Evolutionary conservation across 2,329 filamentous ascomycete species (phyloP), one percentile per base, ranked within the genome.

Genomic region (Fusarium piperis): DNA sequence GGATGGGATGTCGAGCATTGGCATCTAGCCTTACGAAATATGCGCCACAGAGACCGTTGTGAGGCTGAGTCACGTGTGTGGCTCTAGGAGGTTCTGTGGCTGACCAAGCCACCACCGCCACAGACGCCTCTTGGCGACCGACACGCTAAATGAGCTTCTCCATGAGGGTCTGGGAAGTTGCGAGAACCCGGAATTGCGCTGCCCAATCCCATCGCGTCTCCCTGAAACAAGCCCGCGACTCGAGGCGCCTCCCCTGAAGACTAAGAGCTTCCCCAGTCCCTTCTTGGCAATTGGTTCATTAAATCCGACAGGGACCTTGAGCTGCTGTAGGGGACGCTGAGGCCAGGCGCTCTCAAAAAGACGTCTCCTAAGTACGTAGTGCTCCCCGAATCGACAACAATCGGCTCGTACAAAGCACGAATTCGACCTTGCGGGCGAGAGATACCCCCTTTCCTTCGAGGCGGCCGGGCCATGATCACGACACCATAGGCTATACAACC

Each of bases 21-120:
- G 57, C 33, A 46, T 57, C 52, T 74, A 76, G 71, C 73, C 75
- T 75, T 74, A 72, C 75, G 76, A 48, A 48, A 48, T 26, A 35
- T 32, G 39, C 26, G 55, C 55, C 35, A 75, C 75, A 78, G 72
- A 70, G 13, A 6, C 16, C 41, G 53, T 28, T 32, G 39, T 68
- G 68, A 73, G 74, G 67, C 66, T 71, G 64, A 20, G 57, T 81
- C 78, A 81, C 78, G 78, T 80, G 78, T 48, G 72, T 76, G 70
- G 73, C 78, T 58, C 65, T 56, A 39, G 56, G 15, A 18, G 55
- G 8, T 62, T 53, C 63, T 53, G 59, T 67, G 59, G 65, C 65
- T 71, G 71, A 62, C 36, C 46, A 64, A 71, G 48, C 60, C 51
- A 57, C 38, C 23, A 26, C 51, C 28, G 61, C 61, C 61, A 64